These are phyloP conservation scores for Apiotrichum siamense DNA, from an alignment of 1,284 basidiomycete species.

Conservation along the genomic window DNA sequence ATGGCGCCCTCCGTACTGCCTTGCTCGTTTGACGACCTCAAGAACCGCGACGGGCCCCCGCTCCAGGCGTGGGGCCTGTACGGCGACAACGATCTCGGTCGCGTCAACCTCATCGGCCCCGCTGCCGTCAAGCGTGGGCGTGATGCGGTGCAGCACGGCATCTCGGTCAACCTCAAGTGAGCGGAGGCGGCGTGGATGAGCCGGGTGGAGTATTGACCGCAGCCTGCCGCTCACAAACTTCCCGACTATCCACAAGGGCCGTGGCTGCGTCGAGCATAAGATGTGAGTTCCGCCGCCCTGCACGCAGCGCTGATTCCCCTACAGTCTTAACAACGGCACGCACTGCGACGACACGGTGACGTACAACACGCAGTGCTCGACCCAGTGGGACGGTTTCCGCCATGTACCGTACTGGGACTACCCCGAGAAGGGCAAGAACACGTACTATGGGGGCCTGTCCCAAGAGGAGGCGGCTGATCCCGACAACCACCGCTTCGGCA, in stretches of 20 bases:
- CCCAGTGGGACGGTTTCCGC: slow-evolving; percentile 48
- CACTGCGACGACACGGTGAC: slow-evolving; percentile 33
- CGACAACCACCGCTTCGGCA: slow-evolving; percentile 5
- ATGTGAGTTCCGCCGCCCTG: neutral
- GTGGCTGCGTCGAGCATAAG: slow-evolving; percentile 1
- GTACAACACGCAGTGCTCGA: slow-evolving; percentile 46
- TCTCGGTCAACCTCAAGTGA: slow-evolving; percentile 33
- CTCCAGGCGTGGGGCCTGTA: slow-evolving; percentile 35
- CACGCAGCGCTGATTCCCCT: neutral
- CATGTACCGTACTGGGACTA: slow-evolving; percentile 32
- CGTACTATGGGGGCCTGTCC: slow-evolving; percentile 13
- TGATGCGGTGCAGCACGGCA: slow-evolving; percentile 30
- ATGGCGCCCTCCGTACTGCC: neutral
- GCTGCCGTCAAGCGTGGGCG: slow-evolving; percentile 26
- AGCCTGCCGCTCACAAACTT: slow-evolving; percentile 9
- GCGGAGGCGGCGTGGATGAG: neutral
- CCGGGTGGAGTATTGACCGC: neutral
- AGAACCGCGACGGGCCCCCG: slow-evolving; percentile 24
- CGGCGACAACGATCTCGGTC: slow-evolving; percentile 32
- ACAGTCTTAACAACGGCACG: neutral
- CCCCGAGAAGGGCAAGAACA: slow-evolving; percentile 11
- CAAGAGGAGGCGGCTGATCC: slow-evolving; percentile 7
- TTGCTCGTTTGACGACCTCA: slow-evolving; percentile 20
- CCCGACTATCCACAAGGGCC: slow-evolving; percentile 1
- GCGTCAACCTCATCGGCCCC: slow-evolving; percentile 33